Evolutionary conservation across 2,329 filamentous ascomycete species (phyloP).

Genomic region (Hortaea sp.): DNA sequence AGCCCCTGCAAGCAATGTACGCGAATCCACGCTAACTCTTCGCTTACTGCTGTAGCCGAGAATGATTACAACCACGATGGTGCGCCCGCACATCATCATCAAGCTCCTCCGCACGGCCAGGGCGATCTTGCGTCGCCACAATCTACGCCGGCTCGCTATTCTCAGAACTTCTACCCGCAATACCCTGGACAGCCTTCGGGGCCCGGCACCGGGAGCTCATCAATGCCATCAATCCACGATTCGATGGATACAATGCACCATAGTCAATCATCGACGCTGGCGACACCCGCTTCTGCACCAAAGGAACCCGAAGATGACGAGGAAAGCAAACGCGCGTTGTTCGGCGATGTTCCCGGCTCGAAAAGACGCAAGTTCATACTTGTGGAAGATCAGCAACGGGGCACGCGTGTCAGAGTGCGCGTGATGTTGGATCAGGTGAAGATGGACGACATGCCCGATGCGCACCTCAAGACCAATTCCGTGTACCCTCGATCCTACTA

Average conservation of each 20-base stretch:
- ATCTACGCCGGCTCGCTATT: conserved; percentile 58
- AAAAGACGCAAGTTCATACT: conserved; percentile 96
- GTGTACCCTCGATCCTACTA: conserved; percentile 90
- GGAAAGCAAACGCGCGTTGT: conserved; percentile 58
- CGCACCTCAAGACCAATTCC: conserved; percentile 79
- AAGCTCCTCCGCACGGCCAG: conserved; percentile 50
- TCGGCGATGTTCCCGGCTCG: conserved; percentile 77
- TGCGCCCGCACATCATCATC: conserved; percentile 55
- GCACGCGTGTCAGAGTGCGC: conserved; percentile 72
- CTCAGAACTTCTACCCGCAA: conserved; percentile 65
- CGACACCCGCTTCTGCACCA: conserved; percentile 28
- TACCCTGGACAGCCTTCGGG: conserved; percentile 49
- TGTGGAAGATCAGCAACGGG: conserved; percentile 78
- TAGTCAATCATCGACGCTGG: conserved; percentile 21
- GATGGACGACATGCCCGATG: conserved; percentile 92
- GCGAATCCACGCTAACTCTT: conserved; percentile 32
- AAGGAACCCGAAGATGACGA: conserved; percentile 41
- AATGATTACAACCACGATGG: conserved; percentile 48
- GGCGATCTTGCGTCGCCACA: conserved; percentile 39
- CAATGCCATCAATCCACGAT: conserved; percentile 57
- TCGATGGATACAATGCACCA: conserved; percentile 38
- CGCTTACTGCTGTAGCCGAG: conserved; percentile 41
- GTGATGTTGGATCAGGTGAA: conserved; percentile 90
- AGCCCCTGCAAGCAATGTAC: conserved; percentile 18
- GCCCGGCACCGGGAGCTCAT: conserved; percentile 42